A percentile compares a stretch with the other conserved stretches of the same genome.
These are phyloP conservation scores for Royoungia palumana DNA, from an alignment of 768 basidiomycete genomes.

Conservation along the genomic window DNA sequence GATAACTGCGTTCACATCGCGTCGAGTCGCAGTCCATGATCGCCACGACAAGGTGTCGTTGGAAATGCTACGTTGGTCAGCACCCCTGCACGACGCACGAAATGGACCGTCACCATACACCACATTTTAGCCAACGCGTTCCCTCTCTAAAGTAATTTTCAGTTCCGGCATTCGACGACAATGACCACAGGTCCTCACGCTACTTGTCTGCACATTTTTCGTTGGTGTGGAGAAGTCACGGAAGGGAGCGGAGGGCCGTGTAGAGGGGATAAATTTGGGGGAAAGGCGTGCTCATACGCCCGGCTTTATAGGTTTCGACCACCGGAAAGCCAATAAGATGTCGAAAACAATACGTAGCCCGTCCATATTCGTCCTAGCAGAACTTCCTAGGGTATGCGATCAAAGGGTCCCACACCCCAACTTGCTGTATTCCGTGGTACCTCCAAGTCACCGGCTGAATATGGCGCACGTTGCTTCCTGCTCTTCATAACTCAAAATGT, in stretches of 20 bases:
- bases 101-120: constrained; percentile 41
- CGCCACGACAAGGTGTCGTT: constrained; percentile 68
- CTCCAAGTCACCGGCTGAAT: constrained; percentile 13
- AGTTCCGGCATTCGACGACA: neutral
- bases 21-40: constrained; percentile 71
- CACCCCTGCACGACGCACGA: constrained; percentile 1
- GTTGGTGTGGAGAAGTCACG: constrained; percentile 1
- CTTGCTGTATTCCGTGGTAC: constrained; percentile 27
- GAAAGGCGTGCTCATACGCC: neutral
- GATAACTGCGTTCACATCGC: constrained; percentile 60
- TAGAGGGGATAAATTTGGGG: constrained; percentile 16
- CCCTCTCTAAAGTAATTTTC: constrained; percentile 52
- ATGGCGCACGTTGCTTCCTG: constrained; percentile 20
- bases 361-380: constrained; percentile 27
- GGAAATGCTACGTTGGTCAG: constrained; percentile 58
- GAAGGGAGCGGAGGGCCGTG: constrained; percentile 2
- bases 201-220: constrained; percentile 67
- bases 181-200: constrained; percentile 51
- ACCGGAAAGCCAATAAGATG: constrained; percentile 24
- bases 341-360: constrained; percentile 28
- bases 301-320: constrained; percentile 30
- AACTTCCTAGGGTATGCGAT: constrained; percentile 20
- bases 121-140: constrained; percentile 70
- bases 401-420: constrained; percentile 25
- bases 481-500: constrained; percentile 17